Conservation (phyloP, 2,329 filamentous ascomycete genomes). For the Aspergillus piperis region DNA sequence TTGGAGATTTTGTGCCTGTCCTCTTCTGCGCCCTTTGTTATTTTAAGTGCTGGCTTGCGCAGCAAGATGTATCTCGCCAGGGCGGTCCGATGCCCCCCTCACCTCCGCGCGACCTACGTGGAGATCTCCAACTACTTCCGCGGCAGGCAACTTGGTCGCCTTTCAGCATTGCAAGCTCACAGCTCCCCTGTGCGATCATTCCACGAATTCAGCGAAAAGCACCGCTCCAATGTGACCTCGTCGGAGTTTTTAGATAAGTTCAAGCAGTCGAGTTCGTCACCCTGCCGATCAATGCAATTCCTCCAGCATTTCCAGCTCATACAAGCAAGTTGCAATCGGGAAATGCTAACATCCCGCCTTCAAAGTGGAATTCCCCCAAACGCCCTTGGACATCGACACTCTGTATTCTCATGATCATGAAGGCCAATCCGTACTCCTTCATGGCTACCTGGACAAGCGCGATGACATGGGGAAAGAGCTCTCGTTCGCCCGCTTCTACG, state of each 20-base stretch:
- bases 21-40: not conserved
- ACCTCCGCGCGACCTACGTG: conserved; percentile 38
- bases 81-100: conserved; percentile 26
- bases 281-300: not conserved
- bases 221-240: conserved; percentile 13
- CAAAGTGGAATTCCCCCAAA: conserved; percentile 50
- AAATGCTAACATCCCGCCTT: conserved; percentile 12
- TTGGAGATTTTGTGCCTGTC: not conserved
- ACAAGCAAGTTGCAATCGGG: not conserved
- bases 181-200: conserved; percentile 21
- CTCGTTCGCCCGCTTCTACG: conserved; percentile 65
- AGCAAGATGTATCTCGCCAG: conserved; percentile 26
- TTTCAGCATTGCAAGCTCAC: conserved; percentile 10
- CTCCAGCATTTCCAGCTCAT: not conserved
- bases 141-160: conserved; percentile 18
- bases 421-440: conserved; percentile 54
- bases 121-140: conserved; percentile 42
- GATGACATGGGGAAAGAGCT: conserved; percentile 69
- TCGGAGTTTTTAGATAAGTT: conserved; percentile 43
- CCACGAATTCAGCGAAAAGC: conserved; percentile 28
- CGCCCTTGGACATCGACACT: conserved; percentile 44
- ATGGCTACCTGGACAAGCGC: conserved; percentile 72
- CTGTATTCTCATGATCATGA: conserved; percentile 34
- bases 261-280: conserved; percentile 48
- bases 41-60: not conserved